A percentile compares a stretch with the other conserved stretches of the same genome.
These are phyloP conservation scores for Schwanniomyces yamadae DNA, from an alignment of 805 yeast species.

Conservation along the genomic window DNA sequence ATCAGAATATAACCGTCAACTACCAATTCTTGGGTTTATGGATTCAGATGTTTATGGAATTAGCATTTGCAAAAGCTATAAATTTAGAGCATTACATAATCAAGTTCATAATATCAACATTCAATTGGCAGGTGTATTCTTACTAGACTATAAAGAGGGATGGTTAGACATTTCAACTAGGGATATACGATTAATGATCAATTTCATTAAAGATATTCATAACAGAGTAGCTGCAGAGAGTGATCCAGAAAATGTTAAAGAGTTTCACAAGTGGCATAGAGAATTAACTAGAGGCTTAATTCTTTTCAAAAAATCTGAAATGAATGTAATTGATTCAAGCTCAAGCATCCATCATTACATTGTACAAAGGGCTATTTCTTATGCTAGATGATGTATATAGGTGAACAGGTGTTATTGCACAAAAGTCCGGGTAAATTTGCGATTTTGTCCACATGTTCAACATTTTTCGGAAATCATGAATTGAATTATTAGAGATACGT, in stretches of 20 bases:
- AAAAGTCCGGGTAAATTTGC: slow-evolving; percentile 5
- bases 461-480: no score
- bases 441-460: no score
- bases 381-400: background rate
- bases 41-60: slow-evolving; percentile 70
- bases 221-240: background rate
- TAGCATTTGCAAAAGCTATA: slow-evolving; percentile 45
- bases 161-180: slow-evolving; percentile 20
- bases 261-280: slow-evolving; percentile 23
- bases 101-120: slow-evolving; percentile 10
- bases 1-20: slow-evolving; percentile 20
- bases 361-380: slow-evolving; percentile 5
- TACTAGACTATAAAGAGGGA: slow-evolving; percentile 38
- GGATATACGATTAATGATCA: slow-evolving; percentile 20
- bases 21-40: slow-evolving; percentile 48
- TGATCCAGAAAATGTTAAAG: background rate
- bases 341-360: slow-evolving; percentile 8
- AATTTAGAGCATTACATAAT: slow-evolving; percentile 14
- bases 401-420: slow-evolving; percentile 4
- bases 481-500: background rate
- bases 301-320: slow-evolving; percentile 55
- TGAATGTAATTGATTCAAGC: slow-evolving; percentile 37
- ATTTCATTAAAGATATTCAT: slow-evolving; percentile 9
- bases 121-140: slow-evolving; percentile 39
- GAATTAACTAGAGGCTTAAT: slow-evolving; percentile 57